Percentiles rank a stretch among this genome's conserved stretches.
Conservation (phyloP, 257 asterid genomes). For the Nicotiana undulata region DNA sequence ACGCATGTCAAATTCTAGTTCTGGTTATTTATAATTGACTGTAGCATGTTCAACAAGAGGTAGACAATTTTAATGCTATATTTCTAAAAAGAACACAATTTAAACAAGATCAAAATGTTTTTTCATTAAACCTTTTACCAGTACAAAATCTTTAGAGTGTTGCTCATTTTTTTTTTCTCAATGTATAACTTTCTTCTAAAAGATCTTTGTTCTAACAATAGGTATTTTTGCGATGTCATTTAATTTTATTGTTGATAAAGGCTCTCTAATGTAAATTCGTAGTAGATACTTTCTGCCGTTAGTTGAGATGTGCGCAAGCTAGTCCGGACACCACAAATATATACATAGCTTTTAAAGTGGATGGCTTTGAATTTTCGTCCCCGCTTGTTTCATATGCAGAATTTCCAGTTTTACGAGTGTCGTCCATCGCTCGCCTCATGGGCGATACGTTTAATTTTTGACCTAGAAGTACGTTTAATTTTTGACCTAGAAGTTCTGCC, state of each 20-base stretch:
- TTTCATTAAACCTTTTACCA: not conserved
- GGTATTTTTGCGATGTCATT: not conserved
- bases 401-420: too few relatives aligned
- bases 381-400: too few relatives aligned
- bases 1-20: not conserved
- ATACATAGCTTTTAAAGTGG: too few relatives aligned
- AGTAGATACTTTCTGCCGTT: not conserved
- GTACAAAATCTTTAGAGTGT: not conserved
- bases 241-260: not conserved
- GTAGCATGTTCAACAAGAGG: not conserved
- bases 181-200: not conserved
- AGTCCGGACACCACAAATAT: too few relatives aligned
- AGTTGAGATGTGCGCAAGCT: too few relatives aligned
- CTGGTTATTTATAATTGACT: not conserved
- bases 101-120: not conserved
- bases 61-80: not conserved
- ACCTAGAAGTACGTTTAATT: too few relatives aligned
- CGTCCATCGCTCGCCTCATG: too few relatives aligned
- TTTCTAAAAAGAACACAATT: not conserved
- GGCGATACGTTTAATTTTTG: too few relatives aligned
- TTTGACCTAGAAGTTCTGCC: too few relatives aligned
- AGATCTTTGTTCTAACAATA: not conserved
- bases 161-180: not conserved
- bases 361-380: too few relatives aligned
- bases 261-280: not conserved